Evolutionary conservation across 192 early-diverging fungal genomes (phyloP), one percentile per base, ranked within the genome.

Genomic region (Coemansia sp.): DNA sequence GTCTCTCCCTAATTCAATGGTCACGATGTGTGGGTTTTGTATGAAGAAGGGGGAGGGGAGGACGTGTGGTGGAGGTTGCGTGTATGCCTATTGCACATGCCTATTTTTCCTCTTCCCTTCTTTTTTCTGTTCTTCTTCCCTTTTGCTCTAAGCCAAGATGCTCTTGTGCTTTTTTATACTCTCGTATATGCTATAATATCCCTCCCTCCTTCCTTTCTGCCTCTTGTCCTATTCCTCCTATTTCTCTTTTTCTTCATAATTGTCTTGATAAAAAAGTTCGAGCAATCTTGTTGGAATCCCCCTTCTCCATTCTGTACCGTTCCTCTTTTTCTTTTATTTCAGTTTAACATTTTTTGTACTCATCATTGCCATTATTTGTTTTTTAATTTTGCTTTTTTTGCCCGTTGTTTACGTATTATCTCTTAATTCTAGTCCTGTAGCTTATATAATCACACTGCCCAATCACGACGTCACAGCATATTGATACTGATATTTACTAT

Each of bases 371-470:
- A 26, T 21, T 52, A 52, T 52, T 52, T 52, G 49, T 52, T 22
- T 52, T 10, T 52, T 52, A 6, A 11, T 42, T 42, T 6, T 19
- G 19, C 10, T 48, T 48, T 12, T 48, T 48, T n/a, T 65, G 36
- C 21, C 11, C 39, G 60, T 61, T 36, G 10, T 63, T 49, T 63
- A 39, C 54, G 46, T 64, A 52, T 52, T 67, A 7, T 61, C 39
- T 42, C 58, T 21, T 57, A 26, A 32, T 39, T 62, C 59, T 69
- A 60, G 37, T 58, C 26, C 46, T 39, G 45, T 47, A 37, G 41
- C 21, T 52, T 63, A 52, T 56, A 45, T 61, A 55, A 40, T 52
- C 8, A 22, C 41, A 54, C 55, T 54, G 60, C 18, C 19, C 10
- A 52, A 52, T 52, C 49, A 52, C 49, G 49, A 18, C 49, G 10